Base-by-base conservation (phyloP, 257 asterid species). In the Oldenlandia corymbosa region DNA sequence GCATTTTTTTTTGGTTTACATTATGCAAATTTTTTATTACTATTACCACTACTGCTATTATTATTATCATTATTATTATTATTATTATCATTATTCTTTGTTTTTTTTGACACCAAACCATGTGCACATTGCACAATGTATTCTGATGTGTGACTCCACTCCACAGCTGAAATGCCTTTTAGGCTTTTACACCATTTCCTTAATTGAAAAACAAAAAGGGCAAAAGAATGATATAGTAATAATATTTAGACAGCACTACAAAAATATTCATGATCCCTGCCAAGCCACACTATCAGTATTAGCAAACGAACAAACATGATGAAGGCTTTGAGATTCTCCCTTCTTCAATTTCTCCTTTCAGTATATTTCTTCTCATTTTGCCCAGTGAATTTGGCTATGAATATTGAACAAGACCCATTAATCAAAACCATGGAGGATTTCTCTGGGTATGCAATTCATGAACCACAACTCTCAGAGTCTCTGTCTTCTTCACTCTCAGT, bases 371-470 rank as follows among this genome's bases (percentile, higher is more conserved):
- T 76, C 62, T 65, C 37, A 32, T 34, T 55, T 27, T 65, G 67
- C 56, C 67, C 50, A 20, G 71, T 62, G 59, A 71, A 78, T 64
- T 67, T 60, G 57, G 78, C 83, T 59, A 66, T 74, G 42, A 72
- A 45, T 13, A 52, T 78, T 79, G 86, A 60, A 51, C 54, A 59
- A 61, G 88, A 73, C 63, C 70, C 79, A 18, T 75, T 80, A 4
- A 72, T 55, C 69, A 82, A 70, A 79, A 90, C 85, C 60, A 87
- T 87, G 95, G 95, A 87, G 79, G 87, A 80, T n/a, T 90, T 90
- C 76, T 90, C 95, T n/a, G 97, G 97, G 64, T 83, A 85, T 72
- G 83, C 78, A 66, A 74, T 85, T 76, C 85, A 76, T 43, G 94
- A 87, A 74, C 81, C 88, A 34, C 68, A 39, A 4, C 65, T 70